phyloP scores from a whole-genome alignment of 441 rosid species.

The Populus hybrid region DNA sequence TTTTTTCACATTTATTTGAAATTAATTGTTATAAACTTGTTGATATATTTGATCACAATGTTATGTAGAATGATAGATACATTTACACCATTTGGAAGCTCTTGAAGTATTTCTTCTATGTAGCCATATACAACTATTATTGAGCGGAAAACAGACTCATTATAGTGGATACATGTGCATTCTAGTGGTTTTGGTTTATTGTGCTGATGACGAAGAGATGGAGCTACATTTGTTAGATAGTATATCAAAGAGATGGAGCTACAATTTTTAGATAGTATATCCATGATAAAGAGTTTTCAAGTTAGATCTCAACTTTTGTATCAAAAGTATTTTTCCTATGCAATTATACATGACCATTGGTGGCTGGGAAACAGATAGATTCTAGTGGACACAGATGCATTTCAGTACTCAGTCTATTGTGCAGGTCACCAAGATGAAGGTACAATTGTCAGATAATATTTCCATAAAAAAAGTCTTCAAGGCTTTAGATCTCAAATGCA shows the following conservation, averaged over 20 bases:
- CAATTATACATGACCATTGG: neutral
- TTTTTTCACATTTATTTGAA: neutral
- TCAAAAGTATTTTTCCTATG: neutral
- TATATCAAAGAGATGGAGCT: neutral
- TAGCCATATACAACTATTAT: neutral
- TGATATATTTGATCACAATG: neutral
- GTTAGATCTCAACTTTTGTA: neutral
- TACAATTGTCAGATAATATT: neutral
- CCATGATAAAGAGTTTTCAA: neutral
- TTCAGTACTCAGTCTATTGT: neutral
- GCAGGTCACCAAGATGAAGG: neutral
- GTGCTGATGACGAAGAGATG: neutral
- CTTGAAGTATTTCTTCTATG: neutral
- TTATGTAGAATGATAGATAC: neutral
- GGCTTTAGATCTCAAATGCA: constrained; percentile 9
- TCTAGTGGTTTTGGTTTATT: neutral
- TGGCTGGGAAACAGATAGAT: neutral
- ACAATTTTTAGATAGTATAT: neutral
- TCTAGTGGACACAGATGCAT: neutral
- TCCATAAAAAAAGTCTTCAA: neutral
- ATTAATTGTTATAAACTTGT: neutral
- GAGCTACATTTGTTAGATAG: neutral
- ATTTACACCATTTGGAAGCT: neutral
- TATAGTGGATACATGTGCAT: neutral
- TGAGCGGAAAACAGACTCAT: neutral